phyloP scores from a whole-genome alignment of 345 rosid genomes.

The Eucalyptus marginata region DNA sequence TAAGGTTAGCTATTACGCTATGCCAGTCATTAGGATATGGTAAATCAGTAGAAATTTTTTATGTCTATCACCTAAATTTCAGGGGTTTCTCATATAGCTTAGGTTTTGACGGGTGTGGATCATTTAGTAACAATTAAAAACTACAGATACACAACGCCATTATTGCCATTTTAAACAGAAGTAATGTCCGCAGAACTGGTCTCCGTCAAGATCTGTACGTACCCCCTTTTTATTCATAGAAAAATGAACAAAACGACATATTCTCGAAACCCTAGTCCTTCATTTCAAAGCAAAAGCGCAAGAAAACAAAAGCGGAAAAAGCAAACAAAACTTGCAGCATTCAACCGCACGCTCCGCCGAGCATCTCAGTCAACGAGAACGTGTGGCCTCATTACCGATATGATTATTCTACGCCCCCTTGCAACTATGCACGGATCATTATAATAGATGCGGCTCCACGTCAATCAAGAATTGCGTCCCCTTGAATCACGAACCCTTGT shows the following conservation, averaged over 20 bases:
- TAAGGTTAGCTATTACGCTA: neutral
- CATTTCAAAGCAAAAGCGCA: neutral
- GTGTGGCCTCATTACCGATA: constrained; percentile 21
- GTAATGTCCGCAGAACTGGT: neutral
- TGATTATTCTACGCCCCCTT: constrained; percentile 16
- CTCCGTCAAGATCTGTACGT: neutral
- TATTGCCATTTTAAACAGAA: neutral
- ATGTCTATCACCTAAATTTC: neutral
- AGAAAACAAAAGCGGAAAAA: neutral
- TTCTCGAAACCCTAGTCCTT: neutral
- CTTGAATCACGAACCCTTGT: constrained; percentile 25
- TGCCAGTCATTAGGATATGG: neutral
- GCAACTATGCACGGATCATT: neutral
- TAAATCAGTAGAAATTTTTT: neutral
- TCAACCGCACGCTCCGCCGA: constrained; percentile 22
- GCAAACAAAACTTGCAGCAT: neutral
- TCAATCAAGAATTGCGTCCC: neutral
- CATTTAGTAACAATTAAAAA: neutral
- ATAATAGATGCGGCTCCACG: neutral
- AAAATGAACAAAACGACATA: neutral
- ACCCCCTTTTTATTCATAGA: neutral
- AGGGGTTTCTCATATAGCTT: neutral
- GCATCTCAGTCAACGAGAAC: constrained; percentile 11
- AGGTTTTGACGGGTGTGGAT: neutral
- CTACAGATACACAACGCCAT: neutral